Percentiles rank a stretch among this genome's conserved stretches.
Evolutionary conservation across 768 basidiomycete species (phyloP).

Genomic region (Mycena maculata): DNA sequence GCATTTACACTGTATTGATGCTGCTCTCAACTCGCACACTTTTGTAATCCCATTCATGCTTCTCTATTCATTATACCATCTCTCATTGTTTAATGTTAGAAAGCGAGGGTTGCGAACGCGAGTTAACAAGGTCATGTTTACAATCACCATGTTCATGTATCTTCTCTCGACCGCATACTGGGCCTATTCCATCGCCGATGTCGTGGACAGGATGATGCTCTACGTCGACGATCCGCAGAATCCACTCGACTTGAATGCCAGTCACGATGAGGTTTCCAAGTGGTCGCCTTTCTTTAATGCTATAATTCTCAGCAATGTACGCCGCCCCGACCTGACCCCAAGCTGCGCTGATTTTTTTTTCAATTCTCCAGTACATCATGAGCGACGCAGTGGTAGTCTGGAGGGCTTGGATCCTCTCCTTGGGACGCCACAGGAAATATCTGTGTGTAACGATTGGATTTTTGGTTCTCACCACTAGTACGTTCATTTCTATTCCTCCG

Average conservation of each 20-base stretch:
- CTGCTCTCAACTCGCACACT: conserved; percentile 26
- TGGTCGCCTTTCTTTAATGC: conserved; percentile 22
- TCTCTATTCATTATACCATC: neutral
- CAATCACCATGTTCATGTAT: conserved; percentile 16
- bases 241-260: neutral
- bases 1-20: conserved; percentile 11
- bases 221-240: neutral
- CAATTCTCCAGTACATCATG: conserved; percentile 11
- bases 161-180: conserved; percentile 17
- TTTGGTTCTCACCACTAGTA: conserved; percentile 12
- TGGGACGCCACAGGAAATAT: conserved; percentile 12
- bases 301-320: conserved; percentile 2
- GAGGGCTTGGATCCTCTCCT: conserved; percentile 19
- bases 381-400: conserved; percentile 26
- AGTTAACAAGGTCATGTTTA: conserved; percentile 12
- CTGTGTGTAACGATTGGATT: conserved; percentile 15
- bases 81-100: neutral
- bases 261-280: conserved; percentile 14
- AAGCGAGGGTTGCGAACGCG: conserved; percentile 21
- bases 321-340: neutral
- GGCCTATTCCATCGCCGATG: conserved; percentile 21
- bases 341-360: neutral
- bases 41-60: conserved; percentile 3
- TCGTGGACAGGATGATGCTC: conserved; percentile 7
- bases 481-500: neutral